Conservation (phyloP, 2,329 filamentous ascomycete species). For the Penicillium glabrum region DNA sequence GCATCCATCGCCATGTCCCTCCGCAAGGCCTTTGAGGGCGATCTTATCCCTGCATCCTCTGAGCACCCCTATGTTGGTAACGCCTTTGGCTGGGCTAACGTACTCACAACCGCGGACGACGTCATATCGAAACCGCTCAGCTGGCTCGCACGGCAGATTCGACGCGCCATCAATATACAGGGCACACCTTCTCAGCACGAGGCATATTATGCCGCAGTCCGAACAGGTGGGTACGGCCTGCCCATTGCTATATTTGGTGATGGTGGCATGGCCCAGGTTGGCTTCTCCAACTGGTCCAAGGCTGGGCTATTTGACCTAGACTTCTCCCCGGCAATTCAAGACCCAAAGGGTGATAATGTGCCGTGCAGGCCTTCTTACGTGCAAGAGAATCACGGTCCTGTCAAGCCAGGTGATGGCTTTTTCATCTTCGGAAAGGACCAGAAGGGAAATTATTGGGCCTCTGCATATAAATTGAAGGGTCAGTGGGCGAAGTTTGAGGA, state of each 20-base stretch:
- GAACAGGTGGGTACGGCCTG: slow-evolving; percentile 7
- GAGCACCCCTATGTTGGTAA: slow-evolving; percentile 16
- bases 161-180: slow-evolving; percentile 15
- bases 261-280: slow-evolving; percentile 12
- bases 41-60: slow-evolving; percentile 10
- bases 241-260: slow-evolving; percentile 12
- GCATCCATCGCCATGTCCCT: slow-evolving; percentile 18
- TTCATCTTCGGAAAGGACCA: slow-evolving; percentile 15
- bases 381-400: slow-evolving; percentile 17
- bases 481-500: slow-evolving; percentile 15
- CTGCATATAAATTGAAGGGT: slow-evolving; percentile 17
- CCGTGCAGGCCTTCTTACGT: slow-evolving; percentile 14
- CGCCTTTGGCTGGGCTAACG: slow-evolving; percentile 17
- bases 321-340: slow-evolving; percentile 9
- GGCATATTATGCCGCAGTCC: slow-evolving; percentile 8
- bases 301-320: slow-evolving; percentile 12
- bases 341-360: background rate
- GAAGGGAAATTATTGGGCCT: slow-evolving; percentile 18
- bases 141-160: slow-evolving; percentile 14
- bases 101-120: slow-evolving; percentile 10
- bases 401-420: slow-evolving; percentile 15
- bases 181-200: slow-evolving; percentile 18
- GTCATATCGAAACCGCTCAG: slow-evolving; percentile 13
- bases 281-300: slow-evolving; percentile 16
- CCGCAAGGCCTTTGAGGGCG: slow-evolving; percentile 17